phyloP scores from a whole-genome alignment of 352 stramenopile species.

The Globisporangium solare region DNA sequence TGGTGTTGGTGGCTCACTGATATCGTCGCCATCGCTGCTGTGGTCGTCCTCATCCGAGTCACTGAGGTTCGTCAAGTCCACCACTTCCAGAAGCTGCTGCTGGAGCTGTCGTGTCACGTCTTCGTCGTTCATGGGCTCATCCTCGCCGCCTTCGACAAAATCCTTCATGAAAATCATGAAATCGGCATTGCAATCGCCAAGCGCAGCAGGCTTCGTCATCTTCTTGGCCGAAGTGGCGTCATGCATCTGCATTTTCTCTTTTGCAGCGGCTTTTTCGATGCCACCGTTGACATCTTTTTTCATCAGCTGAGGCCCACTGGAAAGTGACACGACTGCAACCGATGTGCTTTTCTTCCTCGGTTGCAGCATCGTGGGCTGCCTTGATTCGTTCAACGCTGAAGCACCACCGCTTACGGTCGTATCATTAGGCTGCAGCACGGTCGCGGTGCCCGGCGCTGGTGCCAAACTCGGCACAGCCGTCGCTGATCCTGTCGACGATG shows the following conservation, averaged over 20 bases:
- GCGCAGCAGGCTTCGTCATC: conserved; percentile 11
- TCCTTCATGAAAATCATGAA: conserved; percentile 51
- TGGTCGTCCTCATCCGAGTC: conserved; percentile 46
- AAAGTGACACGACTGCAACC: not conserved
- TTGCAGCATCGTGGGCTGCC: conserved; percentile 13
- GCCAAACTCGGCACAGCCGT: too few species aligned
- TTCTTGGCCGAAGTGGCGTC: not conserved
- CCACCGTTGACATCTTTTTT: not conserved
- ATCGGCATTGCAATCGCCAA: conserved; percentile 35
- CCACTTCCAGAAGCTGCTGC: conserved; percentile 42
- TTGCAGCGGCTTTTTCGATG: not conserved
- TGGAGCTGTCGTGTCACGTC: conserved; percentile 31
- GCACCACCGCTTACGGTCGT: too few species aligned
- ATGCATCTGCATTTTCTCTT: conserved; percentile 12
- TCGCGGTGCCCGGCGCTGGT: not conserved
- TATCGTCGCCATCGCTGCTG: conserved; percentile 24
- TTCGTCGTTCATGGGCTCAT: conserved; percentile 27
- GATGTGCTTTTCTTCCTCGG: conserved; percentile 24
- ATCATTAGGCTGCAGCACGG: not conserved
- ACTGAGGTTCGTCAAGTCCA: conserved; percentile 59
- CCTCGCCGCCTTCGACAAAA: conserved; percentile 31
- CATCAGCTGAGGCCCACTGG: not conserved
- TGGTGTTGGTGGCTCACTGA: conserved; percentile 2
- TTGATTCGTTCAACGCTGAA: not conserved
- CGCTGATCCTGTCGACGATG: too few species aligned